phyloP scores from a whole-genome alignment of 306 rosid species.

The barrel medic (Medicago truncatula) region MtrunA17r5.0-ANR NC_053042.1:47820501-47821000 shows the following conservation, averaged over 20 bases:
- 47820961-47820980: constrained; percentile 69
- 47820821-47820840: constrained; percentile 61
- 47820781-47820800: constrained; percentile 89
- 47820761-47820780: constrained; percentile 92
- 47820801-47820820: constrained; percentile 79
- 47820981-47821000: constrained; percentile 78
- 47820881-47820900: constrained; percentile 60
- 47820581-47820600: neutral
- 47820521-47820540: neutral
- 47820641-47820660: constrained; percentile 5
- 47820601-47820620: neutral
- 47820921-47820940: constrained; percentile 77
- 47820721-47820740: constrained; percentile 84
- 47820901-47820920: constrained; percentile 82
- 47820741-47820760: constrained; percentile 80
- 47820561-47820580: neutral
- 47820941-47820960: constrained; percentile 88
- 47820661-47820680: neutral
- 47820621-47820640: neutral
- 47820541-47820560: neutral
- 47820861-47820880: constrained; percentile 57
- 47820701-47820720: constrained; percentile 36
- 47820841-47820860: constrained; percentile 54
- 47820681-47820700: constrained; percentile 22
- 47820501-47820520: constrained; percentile 9